phyloP scores from a whole-genome alignment of 495 filamentous ascomycete species.

The Niebla homalea region DNA sequence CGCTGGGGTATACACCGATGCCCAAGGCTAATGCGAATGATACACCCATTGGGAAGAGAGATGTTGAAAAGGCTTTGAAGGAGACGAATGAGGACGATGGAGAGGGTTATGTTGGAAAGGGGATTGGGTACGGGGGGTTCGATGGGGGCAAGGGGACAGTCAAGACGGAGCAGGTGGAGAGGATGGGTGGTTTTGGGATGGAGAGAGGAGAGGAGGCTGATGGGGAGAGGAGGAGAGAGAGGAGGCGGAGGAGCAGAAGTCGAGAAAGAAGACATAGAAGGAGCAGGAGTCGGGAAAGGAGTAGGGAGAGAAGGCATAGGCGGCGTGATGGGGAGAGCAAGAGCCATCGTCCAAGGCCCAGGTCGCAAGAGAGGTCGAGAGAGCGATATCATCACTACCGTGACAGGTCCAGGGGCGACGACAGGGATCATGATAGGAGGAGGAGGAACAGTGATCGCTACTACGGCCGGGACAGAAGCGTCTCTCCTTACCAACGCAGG shows the following conservation, averaged over 20 bases:
- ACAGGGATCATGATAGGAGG: conserved; percentile 20
- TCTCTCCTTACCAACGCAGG: conserved; percentile 18
- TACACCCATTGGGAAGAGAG: conserved; percentile 25
- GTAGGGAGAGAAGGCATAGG: conserved; percentile 25
- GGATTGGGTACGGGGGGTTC: conserved; percentile 10
- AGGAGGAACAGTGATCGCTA: conserved; percentile 18
- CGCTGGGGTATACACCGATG: conserved; percentile 54
- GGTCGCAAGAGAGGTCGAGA: conserved; percentile 22
- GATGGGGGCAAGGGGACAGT: conserved; percentile 21
- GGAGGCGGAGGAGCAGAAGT: conserved; percentile 10
- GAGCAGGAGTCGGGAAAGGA: conserved; percentile 22
- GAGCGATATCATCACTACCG: conserved; percentile 16
- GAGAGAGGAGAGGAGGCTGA: conserved; percentile 3
- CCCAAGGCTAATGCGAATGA: conserved; percentile 30
- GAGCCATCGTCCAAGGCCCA: conserved; percentile 21
- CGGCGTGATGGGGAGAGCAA: conserved; percentile 25
- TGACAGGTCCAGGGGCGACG: conserved; percentile 25
- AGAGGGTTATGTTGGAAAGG: conserved; percentile 9
- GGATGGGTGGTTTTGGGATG: conserved; percentile 14
- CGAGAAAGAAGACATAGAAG: conserved; percentile 6
- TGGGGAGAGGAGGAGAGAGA: conserved; percentile 4
- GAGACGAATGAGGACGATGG: conserved; percentile 25
- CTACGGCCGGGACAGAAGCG: conserved; percentile 18
- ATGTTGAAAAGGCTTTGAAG: conserved; percentile 20
- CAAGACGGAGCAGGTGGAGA: conserved; percentile 37